Percentiles rank a stretch among this genome's conserved stretches.
Conservation (phyloP, 441 rosid species). For the Syzygium syzygioides region DNA sequence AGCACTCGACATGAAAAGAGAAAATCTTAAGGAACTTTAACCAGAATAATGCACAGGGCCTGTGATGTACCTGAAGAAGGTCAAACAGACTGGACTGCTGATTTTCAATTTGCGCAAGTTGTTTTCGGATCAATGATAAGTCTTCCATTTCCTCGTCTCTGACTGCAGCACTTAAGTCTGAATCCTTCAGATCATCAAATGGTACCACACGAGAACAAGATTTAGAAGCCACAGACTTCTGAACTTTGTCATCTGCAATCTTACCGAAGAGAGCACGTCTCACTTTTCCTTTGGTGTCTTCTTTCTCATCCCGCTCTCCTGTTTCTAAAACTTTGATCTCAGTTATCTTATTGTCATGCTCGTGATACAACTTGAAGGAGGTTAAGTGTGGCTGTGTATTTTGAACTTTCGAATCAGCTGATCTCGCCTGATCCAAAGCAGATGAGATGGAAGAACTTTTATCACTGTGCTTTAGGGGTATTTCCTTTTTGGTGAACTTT, state of each 20-base stretch:
- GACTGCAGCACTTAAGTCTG: background rate
- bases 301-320: background rate
- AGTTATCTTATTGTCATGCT: background rate
- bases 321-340: background rate
- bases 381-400: background rate
- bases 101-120: constrained; percentile 11
- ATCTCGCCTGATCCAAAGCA: background rate
- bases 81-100: constrained; percentile 10
- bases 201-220: constrained; percentile 8
- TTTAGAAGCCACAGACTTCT: background rate
- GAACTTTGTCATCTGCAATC: background rate
- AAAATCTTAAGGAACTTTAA: background rate
- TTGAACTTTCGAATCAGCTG: constrained; percentile 1
- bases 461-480: background rate
- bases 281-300: background rate
- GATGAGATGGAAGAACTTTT: background rate
- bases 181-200: background rate
- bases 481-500: background rate
- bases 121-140: constrained; percentile 1
- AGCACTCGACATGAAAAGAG: background rate
- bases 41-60: background rate
- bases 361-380: background rate
- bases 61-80: constrained; percentile 8
- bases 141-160: constrained; percentile 7
- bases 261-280: constrained; percentile 1